Percentiles rank a stretch among this genome's conserved stretches.
Conservation (phyloP, 352 stramenopile species). For the Phytophthora aleatoria region DNA sequence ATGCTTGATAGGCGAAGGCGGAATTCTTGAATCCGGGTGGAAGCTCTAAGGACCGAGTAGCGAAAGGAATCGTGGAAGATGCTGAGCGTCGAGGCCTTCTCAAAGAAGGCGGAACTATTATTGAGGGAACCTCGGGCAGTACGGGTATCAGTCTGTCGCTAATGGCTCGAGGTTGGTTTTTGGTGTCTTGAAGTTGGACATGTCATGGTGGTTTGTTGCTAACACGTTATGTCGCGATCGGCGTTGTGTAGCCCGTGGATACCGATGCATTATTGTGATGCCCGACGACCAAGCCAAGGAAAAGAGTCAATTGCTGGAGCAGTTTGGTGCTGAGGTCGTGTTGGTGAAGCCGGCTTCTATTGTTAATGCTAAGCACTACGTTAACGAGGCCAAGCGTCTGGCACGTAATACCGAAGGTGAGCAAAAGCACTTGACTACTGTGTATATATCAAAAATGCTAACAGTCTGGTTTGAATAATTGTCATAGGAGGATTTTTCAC, state of each 20-base stretch:
- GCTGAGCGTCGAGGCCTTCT: conserved; percentile 90
- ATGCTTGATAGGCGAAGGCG: conserved; percentile 83
- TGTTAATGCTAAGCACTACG: conserved; percentile 97
- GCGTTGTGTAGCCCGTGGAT: conserved; percentile 78
- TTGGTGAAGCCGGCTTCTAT: conserved; percentile 94
- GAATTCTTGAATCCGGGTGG: conserved; percentile 98
- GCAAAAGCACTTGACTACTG: background rate
- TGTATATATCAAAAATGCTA: background rate
- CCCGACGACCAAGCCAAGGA: conserved; percentile 97
- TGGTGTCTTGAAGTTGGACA: conserved; percentile 1
- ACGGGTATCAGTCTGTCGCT: conserved; percentile 97
- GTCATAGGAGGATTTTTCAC: conserved; percentile 92
- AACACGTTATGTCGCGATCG: conserved; percentile 1
- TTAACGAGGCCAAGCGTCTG: conserved; percentile 93
- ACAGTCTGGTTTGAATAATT: background rate
- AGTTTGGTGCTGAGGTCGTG: conserved; percentile 89
- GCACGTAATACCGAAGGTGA: conserved; percentile 82
- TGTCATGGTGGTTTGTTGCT: conserved; percentile 1
- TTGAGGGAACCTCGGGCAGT: conserved; percentile 97
- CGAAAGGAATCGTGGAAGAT: conserved; percentile 94
- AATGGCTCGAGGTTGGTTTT: conserved; percentile 76
- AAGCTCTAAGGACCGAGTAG: conserved; percentile 97
- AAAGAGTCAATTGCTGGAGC: conserved; percentile 80
- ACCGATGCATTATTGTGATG: conserved; percentile 97
- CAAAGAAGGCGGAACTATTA: conserved; percentile 91